Percentiles rank a stretch among this genome's conserved stretches.
Evolutionary conservation across 1,284 basidiomycete genomes (phyloP).

Genomic region (Bjerkandera adusta): DNA sequence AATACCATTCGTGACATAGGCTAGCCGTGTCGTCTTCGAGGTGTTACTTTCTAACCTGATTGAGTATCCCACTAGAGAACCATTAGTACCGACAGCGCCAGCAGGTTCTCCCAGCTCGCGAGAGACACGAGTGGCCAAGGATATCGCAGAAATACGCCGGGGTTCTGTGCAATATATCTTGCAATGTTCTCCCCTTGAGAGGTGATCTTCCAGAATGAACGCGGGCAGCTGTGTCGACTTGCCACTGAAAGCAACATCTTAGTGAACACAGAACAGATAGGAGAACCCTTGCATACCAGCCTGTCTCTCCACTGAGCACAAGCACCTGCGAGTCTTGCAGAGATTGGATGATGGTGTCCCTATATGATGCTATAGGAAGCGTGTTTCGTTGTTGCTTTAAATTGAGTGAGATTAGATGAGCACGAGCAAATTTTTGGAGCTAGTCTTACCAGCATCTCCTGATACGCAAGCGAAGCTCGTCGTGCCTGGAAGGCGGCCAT

Average conservation of each 20-base stretch:
- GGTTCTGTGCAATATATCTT: constrained; percentile 98
- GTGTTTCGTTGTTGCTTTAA: constrained; percentile 64
- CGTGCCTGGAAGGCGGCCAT: constrained; percentile 59
- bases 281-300: constrained; percentile 86
- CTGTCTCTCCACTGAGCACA: constrained; percentile 96
- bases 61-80: constrained; percentile 91
- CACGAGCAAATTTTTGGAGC: constrained; percentile 1
- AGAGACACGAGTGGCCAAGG: constrained; percentile 94
- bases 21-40: constrained; percentile 76
- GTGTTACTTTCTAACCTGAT: constrained; percentile 93
- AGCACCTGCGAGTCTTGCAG: constrained; percentile 84
- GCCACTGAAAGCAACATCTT: constrained; percentile 52
- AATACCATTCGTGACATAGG: constrained; percentile 94
- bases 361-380: constrained; percentile 88
- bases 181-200: constrained; percentile 81
- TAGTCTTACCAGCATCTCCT: constrained; percentile 81
- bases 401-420: constrained; percentile 5
- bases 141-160: constrained; percentile 95
- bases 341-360: constrained; percentile 71
- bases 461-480: constrained; percentile 66
- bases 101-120: constrained; percentile 88
- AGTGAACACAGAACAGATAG: neutral
- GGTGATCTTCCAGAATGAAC: constrained; percentile 91
- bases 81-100: constrained; percentile 76
- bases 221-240: constrained; percentile 98